Evolutionary conservation across 2,329 filamentous ascomycete genomes (phyloP).

Genomic region (Ambrosiella xylebori): DNA sequence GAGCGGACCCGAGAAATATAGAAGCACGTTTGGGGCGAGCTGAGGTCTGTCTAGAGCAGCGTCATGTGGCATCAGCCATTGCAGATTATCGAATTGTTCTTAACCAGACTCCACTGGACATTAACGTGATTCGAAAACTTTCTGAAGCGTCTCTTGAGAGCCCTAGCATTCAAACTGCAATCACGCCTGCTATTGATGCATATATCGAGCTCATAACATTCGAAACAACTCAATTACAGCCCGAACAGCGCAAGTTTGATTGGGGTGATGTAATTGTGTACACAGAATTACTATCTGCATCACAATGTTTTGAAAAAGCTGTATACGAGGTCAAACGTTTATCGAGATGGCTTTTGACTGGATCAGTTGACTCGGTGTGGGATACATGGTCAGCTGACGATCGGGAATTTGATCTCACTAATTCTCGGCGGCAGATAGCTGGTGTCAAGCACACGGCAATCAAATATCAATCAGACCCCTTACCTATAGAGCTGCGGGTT

Average conservation of each 20-base stretch:
- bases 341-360: constrained; percentile 67
- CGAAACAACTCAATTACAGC: constrained; percentile 21
- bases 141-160: constrained; percentile 40
- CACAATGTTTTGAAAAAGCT: constrained; percentile 46
- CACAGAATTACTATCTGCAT: constrained; percentile 57
- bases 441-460: constrained; percentile 37
- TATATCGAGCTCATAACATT: constrained; percentile 30
- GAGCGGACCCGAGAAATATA: constrained; percentile 38
- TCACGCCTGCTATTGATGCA: constrained; percentile 27
- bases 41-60: constrained; percentile 37
- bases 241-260: constrained; percentile 25
- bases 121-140: constrained; percentile 36
- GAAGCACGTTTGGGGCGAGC: constrained; percentile 43
- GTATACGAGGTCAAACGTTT: constrained; percentile 53
- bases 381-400: constrained; percentile 55
- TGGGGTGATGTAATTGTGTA: constrained; percentile 84
- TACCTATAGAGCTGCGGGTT: constrained; percentile 63
- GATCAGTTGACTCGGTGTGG: constrained; percentile 61
- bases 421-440: constrained; percentile 47
- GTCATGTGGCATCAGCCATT: constrained; percentile 35
- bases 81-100: constrained; percentile 39
- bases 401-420: constrained; percentile 70
- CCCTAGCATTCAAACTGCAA: constrained; percentile 25
- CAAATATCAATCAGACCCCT: constrained; percentile 48
- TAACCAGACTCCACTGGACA: constrained; percentile 34